Evolutionary conservation across 164 flowering plant genomes (phyloP), one percentile per base, ranked within the genome.

Genomic region (Umbellularia californica): DNA sequence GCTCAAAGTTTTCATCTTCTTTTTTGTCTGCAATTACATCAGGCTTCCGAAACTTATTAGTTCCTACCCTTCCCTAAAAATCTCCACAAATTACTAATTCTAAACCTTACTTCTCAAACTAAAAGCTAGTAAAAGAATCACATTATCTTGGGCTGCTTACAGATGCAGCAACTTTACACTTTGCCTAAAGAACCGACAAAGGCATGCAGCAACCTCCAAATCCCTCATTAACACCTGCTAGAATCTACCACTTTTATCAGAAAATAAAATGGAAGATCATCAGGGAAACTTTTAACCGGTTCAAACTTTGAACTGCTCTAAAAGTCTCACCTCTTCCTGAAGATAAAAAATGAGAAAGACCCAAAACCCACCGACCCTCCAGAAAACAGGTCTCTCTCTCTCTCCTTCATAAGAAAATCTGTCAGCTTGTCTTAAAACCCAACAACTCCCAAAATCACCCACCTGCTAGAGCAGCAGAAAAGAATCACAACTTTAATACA

Each of bases 1-100:
- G 68, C 79, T 77, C 71, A 77, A 47, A 52, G 75, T 67, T 72
- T 68, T 72, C 79, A 77, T 77, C 55, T 55, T 72, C n/a, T 55
- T 55, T n/a, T 55, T 55, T 47, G 14, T 28, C 58, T 76, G 12
- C 25, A 28, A 71, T 78, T 75, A 70, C 77, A 70, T 76, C 76
- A 24, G 50, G 22, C 5, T 13, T 55, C 60, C 19, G 20, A 55
- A 55, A 52, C 17, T 13, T 17, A n/a, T 71, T 55, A 28, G 3
- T 55, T 25, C 58, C 20, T 17, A 52, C 3, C 17, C 4, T 52
- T 52, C 58, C 35, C 35, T 4, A 4, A 30, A 30, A 30, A 30
- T 30, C 35, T 30, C 6, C 35, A 30, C 35, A 30, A 30, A 30
- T 30, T 30, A 30, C 35, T 30, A 30, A 30, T 30, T 30, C 33